These are phyloP conservation scores for Thalassiosira pacifica DNA, from an alignment of 352 stramenopile species.

Conservation along the genomic window DNA sequence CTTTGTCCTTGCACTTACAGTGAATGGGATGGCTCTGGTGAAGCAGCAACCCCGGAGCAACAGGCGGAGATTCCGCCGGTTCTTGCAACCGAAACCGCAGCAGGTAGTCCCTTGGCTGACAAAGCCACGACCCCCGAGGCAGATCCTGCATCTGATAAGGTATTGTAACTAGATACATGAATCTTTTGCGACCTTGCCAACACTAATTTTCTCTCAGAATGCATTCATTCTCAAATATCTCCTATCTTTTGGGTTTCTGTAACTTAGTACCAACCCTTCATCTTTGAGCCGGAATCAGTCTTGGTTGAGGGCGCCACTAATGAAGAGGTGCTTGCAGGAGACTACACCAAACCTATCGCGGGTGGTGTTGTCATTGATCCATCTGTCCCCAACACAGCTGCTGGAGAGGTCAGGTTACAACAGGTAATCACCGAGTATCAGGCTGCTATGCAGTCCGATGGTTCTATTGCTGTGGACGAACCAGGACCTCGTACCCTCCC, in stretches of 20 bases:
- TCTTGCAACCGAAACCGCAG: neutral
- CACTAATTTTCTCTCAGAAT: no score
- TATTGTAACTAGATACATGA: no score
- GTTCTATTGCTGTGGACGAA: neutral
- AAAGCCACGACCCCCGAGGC: no score
- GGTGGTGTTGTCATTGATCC: no score
- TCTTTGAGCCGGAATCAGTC: neutral
- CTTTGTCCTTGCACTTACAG: neutral
- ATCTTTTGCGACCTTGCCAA: no score
- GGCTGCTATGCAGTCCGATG: neutral
- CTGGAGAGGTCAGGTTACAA: no score
- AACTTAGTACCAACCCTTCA: neutral
- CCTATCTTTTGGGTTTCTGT: no score
- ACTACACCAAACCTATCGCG: no score
- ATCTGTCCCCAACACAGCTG: no score
- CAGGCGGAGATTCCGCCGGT: neutral
- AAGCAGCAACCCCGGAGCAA: neutral
- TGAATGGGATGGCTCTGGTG: constrained; percentile 1
- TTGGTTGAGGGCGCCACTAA: neutral
- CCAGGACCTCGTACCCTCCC: neutral
- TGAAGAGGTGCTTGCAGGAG: neutral
- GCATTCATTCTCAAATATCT: no score
- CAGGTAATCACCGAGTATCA: no score
- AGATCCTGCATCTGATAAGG: no score
- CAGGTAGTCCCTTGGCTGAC: neutral